Conservation (phyloP, 129 eudicot genomes). For the Chrysanthemum lavandulifolium region DNA sequence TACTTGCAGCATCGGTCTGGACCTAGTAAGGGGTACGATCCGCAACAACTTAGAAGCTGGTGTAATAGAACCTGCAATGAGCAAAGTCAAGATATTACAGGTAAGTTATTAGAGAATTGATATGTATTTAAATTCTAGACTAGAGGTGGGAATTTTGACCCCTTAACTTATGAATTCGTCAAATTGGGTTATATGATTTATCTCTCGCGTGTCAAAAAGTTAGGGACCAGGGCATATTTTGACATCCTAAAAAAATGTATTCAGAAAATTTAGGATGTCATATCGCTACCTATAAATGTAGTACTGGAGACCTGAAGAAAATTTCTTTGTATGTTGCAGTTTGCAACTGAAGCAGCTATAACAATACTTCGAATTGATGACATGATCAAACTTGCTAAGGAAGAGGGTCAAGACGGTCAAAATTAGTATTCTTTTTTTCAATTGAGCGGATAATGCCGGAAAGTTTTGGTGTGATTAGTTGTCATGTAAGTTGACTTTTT, state of each 20-base stretch:
- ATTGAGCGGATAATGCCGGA: background rate
- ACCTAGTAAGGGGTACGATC: constrained; percentile 73
- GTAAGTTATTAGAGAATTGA: constrained; percentile 21
- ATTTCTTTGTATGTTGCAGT: constrained; percentile 37
- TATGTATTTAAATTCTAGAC: background rate
- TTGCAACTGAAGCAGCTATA: constrained; percentile 98
- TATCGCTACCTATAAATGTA: background rate
- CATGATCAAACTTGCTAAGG: constrained; percentile 86
- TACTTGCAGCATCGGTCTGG: constrained; percentile 81
- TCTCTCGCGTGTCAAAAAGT: background rate
- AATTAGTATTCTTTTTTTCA: constrained; percentile 2
- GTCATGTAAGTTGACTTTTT: constrained; percentile 23
- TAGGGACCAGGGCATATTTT: background rate
- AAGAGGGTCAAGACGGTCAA: constrained; percentile 81
- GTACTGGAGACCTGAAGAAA: background rate
- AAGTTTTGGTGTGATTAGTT: constrained; percentile 27
- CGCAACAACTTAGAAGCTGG: constrained; percentile 97
- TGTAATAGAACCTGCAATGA: constrained; percentile 98
- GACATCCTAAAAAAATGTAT: no score
- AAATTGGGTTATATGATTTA: background rate
- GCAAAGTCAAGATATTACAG: constrained; percentile 96
- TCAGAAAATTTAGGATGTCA: no score
- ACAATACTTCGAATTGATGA: constrained; percentile 94
- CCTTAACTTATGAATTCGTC: background rate
- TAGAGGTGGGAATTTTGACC: background rate